These are phyloP conservation scores for Alternaria brassicicola DNA, from an alignment of 2,329 filamentous ascomycete species.

Conservation along the genomic window DNA sequence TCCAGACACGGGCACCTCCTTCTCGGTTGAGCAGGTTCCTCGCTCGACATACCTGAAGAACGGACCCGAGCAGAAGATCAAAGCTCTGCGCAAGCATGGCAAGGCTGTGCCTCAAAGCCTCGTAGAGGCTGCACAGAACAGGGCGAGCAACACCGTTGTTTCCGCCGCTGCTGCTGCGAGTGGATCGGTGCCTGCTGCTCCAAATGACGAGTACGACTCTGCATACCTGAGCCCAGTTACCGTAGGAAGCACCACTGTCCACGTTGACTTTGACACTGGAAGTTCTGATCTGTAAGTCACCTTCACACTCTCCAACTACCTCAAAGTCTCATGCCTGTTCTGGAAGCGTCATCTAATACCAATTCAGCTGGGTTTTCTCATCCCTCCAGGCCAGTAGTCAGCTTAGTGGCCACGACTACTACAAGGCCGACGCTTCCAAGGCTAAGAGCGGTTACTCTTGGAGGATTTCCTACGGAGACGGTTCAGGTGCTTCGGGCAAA, in stretches of 20 bases:
- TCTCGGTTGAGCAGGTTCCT: constrained; percentile 42
- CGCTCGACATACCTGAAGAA: constrained; percentile 43
- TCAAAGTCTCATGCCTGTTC: neutral
- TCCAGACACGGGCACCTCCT: constrained; percentile 33
- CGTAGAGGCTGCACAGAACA: constrained; percentile 41
- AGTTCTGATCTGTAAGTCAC: constrained; percentile 67
- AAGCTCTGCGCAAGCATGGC: constrained; percentile 50
- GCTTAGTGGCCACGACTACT: constrained; percentile 62
- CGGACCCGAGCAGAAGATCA: constrained; percentile 47
- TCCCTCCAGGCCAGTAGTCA: constrained; percentile 59
- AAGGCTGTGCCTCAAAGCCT: constrained; percentile 38
- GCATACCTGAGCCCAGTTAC: constrained; percentile 58
- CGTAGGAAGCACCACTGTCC: constrained; percentile 67
- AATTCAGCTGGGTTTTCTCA: constrained; percentile 69
- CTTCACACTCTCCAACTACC: neutral
- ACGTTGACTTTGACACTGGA: constrained; percentile 74
- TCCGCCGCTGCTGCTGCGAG: constrained; percentile 23
- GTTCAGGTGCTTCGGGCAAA: constrained; percentile 65
- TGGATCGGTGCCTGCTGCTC: constrained; percentile 50
- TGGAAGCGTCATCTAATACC: constrained; percentile 18
- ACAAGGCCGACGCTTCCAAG: constrained; percentile 58
- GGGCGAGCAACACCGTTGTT: constrained; percentile 22
- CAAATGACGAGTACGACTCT: constrained; percentile 48
- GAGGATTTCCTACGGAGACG: constrained; percentile 70
- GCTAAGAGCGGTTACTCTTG: constrained; percentile 59